Conservation (phyloP, 345 rosid species). For the Gossypium herbaceum region DNA sequence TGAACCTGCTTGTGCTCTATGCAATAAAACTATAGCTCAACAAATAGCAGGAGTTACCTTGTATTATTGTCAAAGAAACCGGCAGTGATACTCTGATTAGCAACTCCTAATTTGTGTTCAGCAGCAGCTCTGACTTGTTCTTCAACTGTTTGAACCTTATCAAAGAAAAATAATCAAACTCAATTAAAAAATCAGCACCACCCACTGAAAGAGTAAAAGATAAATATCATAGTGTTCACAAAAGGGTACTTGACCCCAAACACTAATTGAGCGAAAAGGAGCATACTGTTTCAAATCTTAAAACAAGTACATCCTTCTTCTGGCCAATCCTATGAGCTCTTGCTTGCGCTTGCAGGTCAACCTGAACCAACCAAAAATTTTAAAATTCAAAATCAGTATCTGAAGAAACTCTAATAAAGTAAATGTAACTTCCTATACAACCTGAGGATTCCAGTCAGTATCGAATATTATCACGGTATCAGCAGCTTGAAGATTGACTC, state of each 20-base stretch:
- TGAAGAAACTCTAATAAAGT: conserved; percentile 9
- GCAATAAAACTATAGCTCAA: conserved; percentile 4
- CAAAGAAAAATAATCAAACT: conserved; percentile 10
- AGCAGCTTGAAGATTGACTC: conserved; percentile 96
- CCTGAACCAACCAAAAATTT: conserved; percentile 35
- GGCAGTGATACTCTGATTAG: conserved; percentile 95
- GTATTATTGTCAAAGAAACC: conserved; percentile 95
- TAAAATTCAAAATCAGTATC: neutral
- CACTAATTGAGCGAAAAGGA: neutral
- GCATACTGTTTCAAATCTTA: conserved; percentile 87
- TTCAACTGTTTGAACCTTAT: conserved; percentile 88
- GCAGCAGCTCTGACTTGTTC: conserved; percentile 96
- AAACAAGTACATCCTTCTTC: conserved; percentile 95
- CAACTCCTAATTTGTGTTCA: conserved; percentile 95
- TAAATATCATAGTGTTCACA: neutral
- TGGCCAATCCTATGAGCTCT: conserved; percentile 97
- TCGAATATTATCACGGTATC: conserved; percentile 91
- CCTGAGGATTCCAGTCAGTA: conserved; percentile 99
- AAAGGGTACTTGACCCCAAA: neutral
- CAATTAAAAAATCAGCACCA: neutral
- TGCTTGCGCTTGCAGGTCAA: conserved; percentile 97
- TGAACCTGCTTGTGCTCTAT: neutral
- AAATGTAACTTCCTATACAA: conserved; percentile 21
- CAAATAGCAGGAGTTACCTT: conserved; percentile 40
- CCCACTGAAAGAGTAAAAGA: neutral